Conservation (phyloP, 768 basidiomycete genomes). For the Mycena indigotica region DNA sequence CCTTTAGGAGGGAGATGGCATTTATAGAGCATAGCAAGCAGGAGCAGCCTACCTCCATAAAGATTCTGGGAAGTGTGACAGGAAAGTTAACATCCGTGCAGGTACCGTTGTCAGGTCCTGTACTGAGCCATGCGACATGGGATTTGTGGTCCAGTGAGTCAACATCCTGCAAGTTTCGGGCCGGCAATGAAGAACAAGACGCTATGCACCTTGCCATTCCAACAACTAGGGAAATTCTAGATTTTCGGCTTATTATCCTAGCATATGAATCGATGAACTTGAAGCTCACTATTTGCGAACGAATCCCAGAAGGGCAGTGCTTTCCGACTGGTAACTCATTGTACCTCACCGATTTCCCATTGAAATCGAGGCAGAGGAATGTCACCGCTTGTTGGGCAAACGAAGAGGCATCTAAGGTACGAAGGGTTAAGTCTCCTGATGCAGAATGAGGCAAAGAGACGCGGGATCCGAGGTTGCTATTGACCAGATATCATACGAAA, state of each 20-base stretch:
- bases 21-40: background rate
- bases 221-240: slow-evolving; percentile 24
- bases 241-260: background rate
- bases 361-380: slow-evolving; percentile 21
- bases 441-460: background rate
- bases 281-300: slow-evolving; percentile 11
- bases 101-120: slow-evolving; percentile 43
- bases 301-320: slow-evolving; percentile 19
- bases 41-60: slow-evolving; percentile 36
- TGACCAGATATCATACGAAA: slow-evolving; percentile 23
- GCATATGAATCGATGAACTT: background rate
- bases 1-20: slow-evolving; percentile 11
- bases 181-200: background rate
- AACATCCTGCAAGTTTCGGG: slow-evolving; percentile 31
- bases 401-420: slow-evolving; percentile 20
- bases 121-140: slow-evolving; percentile 43
- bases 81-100: slow-evolving; percentile 41
- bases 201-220: slow-evolving; percentile 15
- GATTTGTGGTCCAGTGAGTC: slow-evolving; percentile 44
- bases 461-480: background rate
- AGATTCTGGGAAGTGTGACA: slow-evolving; percentile 43
- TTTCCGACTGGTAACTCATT: slow-evolving; percentile 18
- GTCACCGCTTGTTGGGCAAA: slow-evolving; percentile 24
- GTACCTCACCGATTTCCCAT: slow-evolving; percentile 12
- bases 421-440: slow-evolving; percentile 20